Percentiles rank a stretch among this genome's conserved stretches.
These are phyloP conservation scores for Cystobasidiaceae sp. DNA, from an alignment of 1,284 basidiomycete species.

Conservation along the genomic window DNA sequence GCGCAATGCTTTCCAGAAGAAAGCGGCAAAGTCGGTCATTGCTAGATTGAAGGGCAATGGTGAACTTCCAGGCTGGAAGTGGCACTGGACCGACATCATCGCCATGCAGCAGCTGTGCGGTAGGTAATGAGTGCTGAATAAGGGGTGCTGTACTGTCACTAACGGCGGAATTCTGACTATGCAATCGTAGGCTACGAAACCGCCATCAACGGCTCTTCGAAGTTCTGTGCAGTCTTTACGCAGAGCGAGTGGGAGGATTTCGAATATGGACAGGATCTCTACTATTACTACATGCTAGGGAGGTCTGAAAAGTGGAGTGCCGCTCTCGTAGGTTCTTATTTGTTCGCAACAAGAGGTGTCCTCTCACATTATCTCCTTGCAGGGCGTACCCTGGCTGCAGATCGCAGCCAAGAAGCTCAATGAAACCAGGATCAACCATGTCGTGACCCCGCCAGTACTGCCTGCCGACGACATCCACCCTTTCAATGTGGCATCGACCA, in stretches of 20 bases:
- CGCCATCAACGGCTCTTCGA: constrained; percentile 16
- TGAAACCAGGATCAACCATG: neutral
- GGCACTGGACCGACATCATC: constrained; percentile 29
- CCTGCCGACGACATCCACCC: too few relatives aligned
- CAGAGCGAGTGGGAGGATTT: constrained; percentile 24
- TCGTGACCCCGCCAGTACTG: neutral
- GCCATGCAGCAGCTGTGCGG: constrained; percentile 37
- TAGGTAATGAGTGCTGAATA: too few relatives aligned
- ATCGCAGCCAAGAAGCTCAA: constrained; percentile 16
- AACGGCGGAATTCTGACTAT: too few relatives aligned
- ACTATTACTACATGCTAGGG: constrained; percentile 24
- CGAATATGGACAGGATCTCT: constrained; percentile 28
- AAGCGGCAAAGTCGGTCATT: constrained; percentile 44
- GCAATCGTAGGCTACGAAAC: constrained; percentile 28
- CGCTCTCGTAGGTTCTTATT: constrained; percentile 18
- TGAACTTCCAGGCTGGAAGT: constrained; percentile 34
- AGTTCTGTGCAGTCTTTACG: constrained; percentile 31
- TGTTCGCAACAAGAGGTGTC: neutral
- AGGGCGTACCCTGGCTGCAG: constrained; percentile 29
- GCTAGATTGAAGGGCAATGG: constrained; percentile 38
- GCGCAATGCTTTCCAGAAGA: constrained; percentile 46
- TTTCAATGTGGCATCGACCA: too few relatives aligned
- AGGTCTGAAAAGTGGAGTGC: constrained; percentile 22
- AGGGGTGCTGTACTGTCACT: neutral
- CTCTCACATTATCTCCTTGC: neutral